Evolutionary conservation across 108 stramenopile genomes (phyloP), one percentile per base, ranked within the genome.

Genomic region (Conticribra weissflogii): DNA sequence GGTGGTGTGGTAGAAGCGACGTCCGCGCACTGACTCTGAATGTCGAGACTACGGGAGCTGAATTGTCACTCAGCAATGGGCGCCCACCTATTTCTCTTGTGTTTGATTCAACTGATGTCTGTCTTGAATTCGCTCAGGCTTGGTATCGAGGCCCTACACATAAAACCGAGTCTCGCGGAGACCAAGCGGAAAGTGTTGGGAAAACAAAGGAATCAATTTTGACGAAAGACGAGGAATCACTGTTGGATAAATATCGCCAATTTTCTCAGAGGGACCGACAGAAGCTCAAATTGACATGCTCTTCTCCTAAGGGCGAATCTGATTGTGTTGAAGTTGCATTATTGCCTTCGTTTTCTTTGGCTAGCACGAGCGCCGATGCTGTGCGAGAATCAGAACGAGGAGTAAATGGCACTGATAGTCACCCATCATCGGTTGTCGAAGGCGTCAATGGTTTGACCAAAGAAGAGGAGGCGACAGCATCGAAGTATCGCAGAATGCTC

Each of bases 21-120:
- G 76, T 92, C 12, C 73, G 77, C 24, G 82, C 91, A 29, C 54
- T 92, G 2, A 84, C 86, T n/a, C 78, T 95, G 16, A 88, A 91
- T 54, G 79, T 88, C 52, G 84, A 87, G n/a, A 71, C 74, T 5
- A 84, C 84, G 1, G 71, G 79, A 3, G 93, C 83, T 15, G 81
- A 78, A 23, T 41, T 91, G 19, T 62, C 86, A 5, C 71, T 82
- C 17, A 33, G 59, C 18, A 59, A 83, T 22, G 71, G 78, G 22
- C 53, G 73, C 22, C 69, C 68, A 9, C 41, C 73, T 49, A 79
- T 88, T 28, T 83, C 79, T 16, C 74, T 94, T n/a, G 21, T 51
- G 15, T 94, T 94, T 71, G 51, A 66, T 3, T 78, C 58, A 24
- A 71, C 87, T 0, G 84, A 86, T 8, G 82, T 85, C 7, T 88